A percentile compares a stretch with the other conserved stretches of the same genome.
Conservation (phyloP, 148 eudicot genomes). For the Fagopyrum esculentum region DNA sequence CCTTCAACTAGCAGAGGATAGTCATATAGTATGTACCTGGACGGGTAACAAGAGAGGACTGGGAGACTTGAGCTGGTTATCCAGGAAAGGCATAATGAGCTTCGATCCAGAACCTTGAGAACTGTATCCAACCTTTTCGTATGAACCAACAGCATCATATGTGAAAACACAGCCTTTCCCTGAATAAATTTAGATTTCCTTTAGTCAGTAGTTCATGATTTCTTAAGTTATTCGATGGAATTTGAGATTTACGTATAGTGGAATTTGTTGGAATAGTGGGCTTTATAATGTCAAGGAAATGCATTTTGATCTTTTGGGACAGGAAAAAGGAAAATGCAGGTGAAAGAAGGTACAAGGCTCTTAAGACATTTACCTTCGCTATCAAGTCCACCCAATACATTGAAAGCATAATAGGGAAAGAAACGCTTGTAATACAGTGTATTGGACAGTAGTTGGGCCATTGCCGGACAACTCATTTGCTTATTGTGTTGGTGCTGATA, state of each 20-base stretch:
- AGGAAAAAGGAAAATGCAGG: background rate
- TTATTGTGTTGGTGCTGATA: conserved; percentile 97
- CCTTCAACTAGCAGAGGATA: conserved; percentile 16
- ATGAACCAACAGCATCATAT: conserved; percentile 98
- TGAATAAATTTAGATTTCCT: conserved; percentile 20
- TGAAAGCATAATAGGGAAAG: conserved; percentile 89
- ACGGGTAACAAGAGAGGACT: conserved; percentile 88
- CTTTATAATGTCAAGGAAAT: background rate
- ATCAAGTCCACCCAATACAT: conserved; percentile 92
- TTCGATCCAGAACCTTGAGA: conserved; percentile 93
- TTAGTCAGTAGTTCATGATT: background rate
- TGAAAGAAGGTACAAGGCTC: background rate
- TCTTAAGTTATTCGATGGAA: background rate
- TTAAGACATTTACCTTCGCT: conserved; percentile 49
- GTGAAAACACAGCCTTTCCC: conserved; percentile 97
- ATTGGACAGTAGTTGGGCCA: conserved; percentile 97
- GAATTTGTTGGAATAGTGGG: background rate
- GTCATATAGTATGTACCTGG: conserved; percentile 24
- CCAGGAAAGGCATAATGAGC: conserved; percentile 89
- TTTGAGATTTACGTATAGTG: background rate
- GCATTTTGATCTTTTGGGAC: background rate
- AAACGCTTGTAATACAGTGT: conserved; percentile 93
- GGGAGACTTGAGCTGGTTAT: conserved; percentile 97
- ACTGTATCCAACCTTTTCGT: conserved; percentile 94
- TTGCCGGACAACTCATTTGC: conserved; percentile 97